Base-by-base conservation (phyloP, 148 eudicot genomes). In the Arctostaphylos glauca region DNA sequence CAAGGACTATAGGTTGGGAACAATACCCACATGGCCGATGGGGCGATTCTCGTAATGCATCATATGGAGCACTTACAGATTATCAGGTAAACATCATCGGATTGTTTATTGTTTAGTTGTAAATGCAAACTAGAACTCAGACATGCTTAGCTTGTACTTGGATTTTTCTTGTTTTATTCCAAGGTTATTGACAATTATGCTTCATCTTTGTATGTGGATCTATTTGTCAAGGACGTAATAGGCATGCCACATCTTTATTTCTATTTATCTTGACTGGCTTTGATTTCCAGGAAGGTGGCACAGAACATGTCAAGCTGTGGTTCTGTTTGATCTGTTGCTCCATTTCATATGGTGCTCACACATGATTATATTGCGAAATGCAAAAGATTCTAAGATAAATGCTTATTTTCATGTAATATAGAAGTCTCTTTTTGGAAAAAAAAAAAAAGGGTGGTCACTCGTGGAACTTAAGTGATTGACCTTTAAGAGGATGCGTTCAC, bases 1-100 rank as follows among this genome's bases (percentile, higher is more conserved):
- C 93, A 72, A 89, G 98, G 88, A 96, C 98, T 23, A 81, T 79
- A 55, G 97, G 90, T 55, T 96, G 98, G 98, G 98, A 96, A 73
- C 93, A 92, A 76, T 96, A 89, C 84, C 98, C 98, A 81, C 91
- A 85, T 78, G 98, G 98, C 76, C 93, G 98, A 86, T 94, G 98
- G 98, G 97, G 95, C 79, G 94, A 96, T 89, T 88, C 97, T 79
- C 88, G 89, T 82, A 94, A 89, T 85, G 93, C 94, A 80, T 93
- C 95, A 80, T 96, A 96, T 89, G 99, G 98, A 84, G 95, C 95
- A 86, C 84, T 96, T 60, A 87, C 85, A 60, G 98, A 96, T 83
- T 86, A 96, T 89, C 98, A 96, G 96, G 98, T 92, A 89, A 84
- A 55, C 67, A 46, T 54, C 23, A 2, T 76, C 72, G 46, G 44